Evolutionary conservation across 768 basidiomycete species (phyloP), one percentile per base, ranked within the genome.

Genomic region (Russula brevipes): DNA sequence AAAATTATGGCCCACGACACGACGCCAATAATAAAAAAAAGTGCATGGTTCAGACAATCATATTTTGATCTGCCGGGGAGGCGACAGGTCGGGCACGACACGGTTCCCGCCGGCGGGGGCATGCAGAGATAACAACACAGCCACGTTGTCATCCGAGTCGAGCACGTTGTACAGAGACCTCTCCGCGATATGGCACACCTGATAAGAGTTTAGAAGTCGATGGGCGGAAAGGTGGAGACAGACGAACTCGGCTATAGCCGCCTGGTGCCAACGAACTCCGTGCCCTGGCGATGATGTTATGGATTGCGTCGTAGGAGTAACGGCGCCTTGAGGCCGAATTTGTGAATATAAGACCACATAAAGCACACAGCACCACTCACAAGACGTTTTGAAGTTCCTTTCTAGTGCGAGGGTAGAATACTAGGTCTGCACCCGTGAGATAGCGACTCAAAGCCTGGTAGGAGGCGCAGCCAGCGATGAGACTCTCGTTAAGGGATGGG

Each of bases 401-500:
- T 65, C 81, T 79, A 16, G 82, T 84, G 39, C 83, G 79, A 17
- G 91, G 91, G 9, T 85, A 70, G 56, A 91, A 80, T 69, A 87
- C 85, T 3, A 93, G 76, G 75, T 91, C 88, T 54, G 82, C 79
- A 36, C 87, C 89, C 46, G 78, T 77, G 53, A 91, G 81, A 68
- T 84, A 92, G 58, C 89, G 86, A 68, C 82, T 82, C 69, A 92
- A 84, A 3, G 89, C 87, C 66, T 86, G 80, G 74, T 92, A 92
- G 5, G 89, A 85, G n/a, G 90, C 88, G 68, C 84, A 88, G 24
- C 85, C 83, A 1, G 89, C 86, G 46, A 91, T 82, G 61, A 91
- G 81, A 2, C 83, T 83, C 73, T 91, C 88, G 75, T 88, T 80
- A 70, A 88, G 78, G 12, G 83, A 82, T 14, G 84, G 84, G 66